These are phyloP conservation scores for Cryptococcus sp. DNA, from an alignment of 1,284 basidiomycete genomes.

Conservation along the genomic window DNA sequence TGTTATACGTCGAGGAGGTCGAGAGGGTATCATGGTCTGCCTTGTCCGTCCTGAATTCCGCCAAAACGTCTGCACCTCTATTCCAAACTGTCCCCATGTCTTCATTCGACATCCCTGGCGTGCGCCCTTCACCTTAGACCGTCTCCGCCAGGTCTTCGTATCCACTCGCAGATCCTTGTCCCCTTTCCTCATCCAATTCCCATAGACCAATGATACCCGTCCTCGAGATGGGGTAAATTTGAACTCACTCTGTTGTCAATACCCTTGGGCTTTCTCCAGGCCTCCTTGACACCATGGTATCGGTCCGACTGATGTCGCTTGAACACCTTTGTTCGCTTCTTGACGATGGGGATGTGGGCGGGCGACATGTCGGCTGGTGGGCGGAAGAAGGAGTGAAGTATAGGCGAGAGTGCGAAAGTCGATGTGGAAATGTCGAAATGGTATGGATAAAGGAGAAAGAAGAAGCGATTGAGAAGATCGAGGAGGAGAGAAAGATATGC, in stretches of 20 bases:
- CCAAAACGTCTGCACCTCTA: too few species aligned
- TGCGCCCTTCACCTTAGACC: too few species aligned
- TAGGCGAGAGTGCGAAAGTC: neutral
- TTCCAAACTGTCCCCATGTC: too few species aligned
- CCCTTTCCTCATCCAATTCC: neutral
- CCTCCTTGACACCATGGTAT: constrained; percentile 89
- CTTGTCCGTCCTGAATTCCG: too few species aligned
- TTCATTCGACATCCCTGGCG: too few species aligned
- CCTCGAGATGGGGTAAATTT: neutral
- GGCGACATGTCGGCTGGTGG: constrained; percentile 56
- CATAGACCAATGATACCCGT: too few species aligned
- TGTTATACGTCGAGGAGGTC: too few species aligned
- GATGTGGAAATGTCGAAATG: neutral
- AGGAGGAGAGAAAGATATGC: neutral
- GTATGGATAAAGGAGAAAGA: neutral
- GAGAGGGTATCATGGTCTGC: too few species aligned
- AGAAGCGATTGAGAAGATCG: neutral
- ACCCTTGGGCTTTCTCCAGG: constrained; percentile 97
- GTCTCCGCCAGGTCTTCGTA: too few species aligned
- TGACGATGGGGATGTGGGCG: constrained; percentile 83
- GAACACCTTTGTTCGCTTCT: constrained; percentile 94
- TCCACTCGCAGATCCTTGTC: neutral
- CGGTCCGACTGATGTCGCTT: constrained; percentile 98
- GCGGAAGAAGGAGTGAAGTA: neutral
- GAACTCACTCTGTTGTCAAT: constrained; percentile 72